A percentile compares a stretch with the other conserved stretches of the same genome.
phyloP scores from a whole-genome alignment of 495 filamentous ascomycete genomes.

The Penicillium lividum region DNA sequence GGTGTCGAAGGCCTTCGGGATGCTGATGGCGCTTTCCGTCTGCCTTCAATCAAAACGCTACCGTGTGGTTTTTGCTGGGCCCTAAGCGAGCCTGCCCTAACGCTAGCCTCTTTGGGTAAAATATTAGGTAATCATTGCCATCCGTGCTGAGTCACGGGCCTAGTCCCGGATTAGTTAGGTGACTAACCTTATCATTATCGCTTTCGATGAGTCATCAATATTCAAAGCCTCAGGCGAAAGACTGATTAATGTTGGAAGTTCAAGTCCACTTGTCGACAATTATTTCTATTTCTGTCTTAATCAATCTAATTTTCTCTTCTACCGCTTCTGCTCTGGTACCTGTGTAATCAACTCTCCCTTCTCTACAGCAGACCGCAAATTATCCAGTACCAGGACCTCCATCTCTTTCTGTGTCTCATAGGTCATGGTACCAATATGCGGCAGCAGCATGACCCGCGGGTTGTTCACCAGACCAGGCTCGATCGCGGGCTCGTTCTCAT shows the following conservation, averaged over 20 bases:
- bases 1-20: slow-evolving; percentile 49
- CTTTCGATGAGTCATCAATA: no score
- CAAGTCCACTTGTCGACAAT: no score
- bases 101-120: slow-evolving; percentile 31
- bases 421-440: slow-evolving; percentile 77
- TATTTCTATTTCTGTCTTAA: background rate
- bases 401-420: slow-evolving; percentile 71
- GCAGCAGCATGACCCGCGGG: slow-evolving; percentile 69
- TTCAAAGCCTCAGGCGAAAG: background rate
- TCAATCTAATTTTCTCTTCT: slow-evolving; percentile 1
- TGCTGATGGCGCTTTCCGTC: slow-evolving; percentile 51
- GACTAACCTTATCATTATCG: no score
- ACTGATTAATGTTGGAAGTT: no score
- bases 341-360: slow-evolving; percentile 66
- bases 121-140: slow-evolving; percentile 9
- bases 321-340: slow-evolving; percentile 65
- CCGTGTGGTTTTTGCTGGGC: slow-evolving; percentile 46
- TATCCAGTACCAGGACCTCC: slow-evolving; percentile 73
- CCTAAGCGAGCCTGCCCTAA: slow-evolving; percentile 55
- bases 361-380: slow-evolving; percentile 63
- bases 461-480: slow-evolving; percentile 71
- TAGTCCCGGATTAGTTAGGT: no score
- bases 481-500: slow-evolving; percentile 72
- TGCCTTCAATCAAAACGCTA: slow-evolving; percentile 26
- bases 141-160: slow-evolving; percentile 4